Conservation (phyloP, 179 eudicot species). For the Sideroxylon spinosum region DNA sequence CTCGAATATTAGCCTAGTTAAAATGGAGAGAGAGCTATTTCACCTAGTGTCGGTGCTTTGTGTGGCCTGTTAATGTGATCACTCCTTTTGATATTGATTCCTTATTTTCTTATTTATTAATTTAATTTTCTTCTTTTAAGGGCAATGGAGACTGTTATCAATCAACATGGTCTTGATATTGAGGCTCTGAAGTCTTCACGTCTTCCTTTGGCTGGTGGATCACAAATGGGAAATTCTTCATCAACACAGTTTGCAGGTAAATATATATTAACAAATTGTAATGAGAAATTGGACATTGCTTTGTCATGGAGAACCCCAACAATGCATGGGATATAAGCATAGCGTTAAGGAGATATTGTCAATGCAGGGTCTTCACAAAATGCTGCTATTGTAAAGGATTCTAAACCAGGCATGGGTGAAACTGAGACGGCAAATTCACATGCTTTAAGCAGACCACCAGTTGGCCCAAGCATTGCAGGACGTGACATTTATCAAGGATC, state of each 20-base stretch:
- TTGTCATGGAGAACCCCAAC: not conserved
- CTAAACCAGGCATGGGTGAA: slow-evolving; percentile 44
- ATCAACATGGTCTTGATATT: slow-evolving; percentile 81
- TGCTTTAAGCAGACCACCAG: slow-evolving; percentile 47
- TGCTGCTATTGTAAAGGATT: slow-evolving; percentile 41
- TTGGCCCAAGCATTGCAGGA: slow-evolving; percentile 52
- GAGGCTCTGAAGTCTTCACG: slow-evolving; percentile 79
- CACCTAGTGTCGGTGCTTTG: not conserved
- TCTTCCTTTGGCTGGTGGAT: slow-evolving; percentile 48
- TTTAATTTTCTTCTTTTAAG: slow-evolving; percentile 32
- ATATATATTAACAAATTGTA: not conserved
- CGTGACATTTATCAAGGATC: slow-evolving; percentile 65
- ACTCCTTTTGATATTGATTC: not conserved
- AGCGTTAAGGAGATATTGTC: slow-evolving; percentile 6
- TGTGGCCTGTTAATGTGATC: not conserved
- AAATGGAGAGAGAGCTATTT: not conserved
- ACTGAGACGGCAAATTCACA: slow-evolving; percentile 46
- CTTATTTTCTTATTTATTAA: not conserved
- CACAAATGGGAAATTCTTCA: slow-evolving; percentile 53
- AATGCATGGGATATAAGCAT: not conserved
- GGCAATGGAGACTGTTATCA: slow-evolving; percentile 99
- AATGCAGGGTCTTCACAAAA: slow-evolving; percentile 59
- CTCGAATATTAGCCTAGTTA: too few relatives aligned
- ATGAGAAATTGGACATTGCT: not conserved
- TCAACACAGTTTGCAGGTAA: slow-evolving; percentile 64